Conservation (phyloP, 1,284 basidiomycete genomes). For the Entoloma clypeatum region DNA sequence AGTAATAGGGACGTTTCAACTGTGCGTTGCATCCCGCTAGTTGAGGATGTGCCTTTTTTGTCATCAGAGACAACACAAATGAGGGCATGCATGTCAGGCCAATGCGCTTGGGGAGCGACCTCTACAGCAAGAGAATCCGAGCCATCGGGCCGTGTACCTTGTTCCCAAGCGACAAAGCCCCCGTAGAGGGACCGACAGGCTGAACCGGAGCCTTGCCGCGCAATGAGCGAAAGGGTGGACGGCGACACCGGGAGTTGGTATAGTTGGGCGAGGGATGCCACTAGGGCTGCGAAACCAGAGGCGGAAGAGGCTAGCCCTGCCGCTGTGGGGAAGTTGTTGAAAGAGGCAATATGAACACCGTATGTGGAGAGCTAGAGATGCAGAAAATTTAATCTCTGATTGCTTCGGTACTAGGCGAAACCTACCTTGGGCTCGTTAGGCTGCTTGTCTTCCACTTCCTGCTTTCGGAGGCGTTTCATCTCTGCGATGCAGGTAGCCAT, state of each 20-base stretch:
- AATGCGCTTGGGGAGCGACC: constrained; percentile 84
- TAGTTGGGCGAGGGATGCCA: constrained; percentile 83
- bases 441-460: constrained; percentile 69
- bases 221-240: constrained; percentile 84
- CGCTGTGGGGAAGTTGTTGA: constrained; percentile 99
- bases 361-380: constrained; percentile 61
- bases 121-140: constrained; percentile 87
- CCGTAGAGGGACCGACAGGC: constrained; percentile 97
- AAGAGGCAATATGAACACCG: constrained; percentile 84
- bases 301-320: constrained; percentile 97
- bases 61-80: constrained; percentile 96
- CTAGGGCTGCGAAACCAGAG: constrained; percentile 94
- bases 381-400: constrained; percentile 10
- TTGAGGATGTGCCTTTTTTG: constrained; percentile 96
- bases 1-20: constrained; percentile 90
- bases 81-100: constrained; percentile 95
- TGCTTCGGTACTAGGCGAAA: constrained; percentile 6
- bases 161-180: constrained; percentile 96
- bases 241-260: constrained; percentile 72
- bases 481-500: constrained; percentile 86
- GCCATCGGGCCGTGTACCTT: constrained; percentile 68
- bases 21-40: constrained; percentile 95
- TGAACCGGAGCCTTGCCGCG: constrained; percentile 95
- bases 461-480: constrained; percentile 75
- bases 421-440: constrained; percentile 63